Percentiles rank a stretch among this genome's conserved stretches.
Evolutionary conservation across 306 rosid species (phyloP).

Genomic region (Prosopis cineraria): DNA sequence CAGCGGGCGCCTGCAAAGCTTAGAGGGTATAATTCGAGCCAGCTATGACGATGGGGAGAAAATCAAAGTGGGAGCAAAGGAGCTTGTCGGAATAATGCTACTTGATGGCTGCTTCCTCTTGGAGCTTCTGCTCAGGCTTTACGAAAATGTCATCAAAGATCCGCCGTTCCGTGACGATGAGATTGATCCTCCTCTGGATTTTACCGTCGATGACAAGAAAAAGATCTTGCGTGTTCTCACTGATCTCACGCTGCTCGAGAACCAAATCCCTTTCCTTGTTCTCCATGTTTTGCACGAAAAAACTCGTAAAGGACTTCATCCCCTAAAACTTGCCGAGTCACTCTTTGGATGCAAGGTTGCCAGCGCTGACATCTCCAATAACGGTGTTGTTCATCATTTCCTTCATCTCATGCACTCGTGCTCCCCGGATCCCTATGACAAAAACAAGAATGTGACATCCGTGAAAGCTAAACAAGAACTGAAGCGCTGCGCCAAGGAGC

Average conservation of each 20-base stretch:
- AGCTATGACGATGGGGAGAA: conserved; percentile 33
- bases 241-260: background rate
- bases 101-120: background rate
- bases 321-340: background rate
- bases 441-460: background rate
- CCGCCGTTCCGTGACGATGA: no score
- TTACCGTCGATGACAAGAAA: no score
- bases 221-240: background rate
- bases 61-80: background rate
- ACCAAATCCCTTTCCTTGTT: no score
- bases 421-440: background rate
- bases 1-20: no score
- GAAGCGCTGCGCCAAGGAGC: background rate
- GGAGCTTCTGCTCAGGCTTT: background rate
- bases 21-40: no score
- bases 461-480: background rate
- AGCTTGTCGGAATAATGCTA: conserved; percentile 32
- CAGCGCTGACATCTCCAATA: background rate
- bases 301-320: no score
- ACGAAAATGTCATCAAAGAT: no score
- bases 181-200: no score
- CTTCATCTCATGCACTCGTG: background rate
- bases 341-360: background rate
- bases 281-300: no score
- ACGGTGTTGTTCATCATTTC: background rate